A percentile compares a stretch with the other conserved stretches of the same genome.
Conservation (phyloP, 805 yeast genomes). For the Priceomyces haplophilus region DNA sequence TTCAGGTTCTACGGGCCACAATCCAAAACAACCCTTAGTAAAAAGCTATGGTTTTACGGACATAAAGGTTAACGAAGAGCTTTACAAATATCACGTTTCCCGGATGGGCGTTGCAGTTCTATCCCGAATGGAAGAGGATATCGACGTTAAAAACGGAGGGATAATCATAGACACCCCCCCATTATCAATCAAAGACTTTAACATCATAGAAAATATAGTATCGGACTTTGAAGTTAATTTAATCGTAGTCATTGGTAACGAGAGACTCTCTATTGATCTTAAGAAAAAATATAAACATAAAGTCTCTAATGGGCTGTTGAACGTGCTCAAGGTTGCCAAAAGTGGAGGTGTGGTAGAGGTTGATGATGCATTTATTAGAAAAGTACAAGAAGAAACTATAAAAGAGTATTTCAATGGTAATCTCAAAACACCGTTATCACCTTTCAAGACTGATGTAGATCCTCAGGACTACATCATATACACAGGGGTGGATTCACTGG, state of each 20-base stretch:
- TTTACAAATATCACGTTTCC: conserved; percentile 49
- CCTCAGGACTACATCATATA: conserved; percentile 58
- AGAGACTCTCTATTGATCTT: conserved; percentile 62
- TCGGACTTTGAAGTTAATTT: conserved; percentile 57
- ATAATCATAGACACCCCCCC: conserved; percentile 74
- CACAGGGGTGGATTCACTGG: conserved; percentile 50
- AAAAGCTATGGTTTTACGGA: conserved; percentile 72
- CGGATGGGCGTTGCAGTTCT: conserved; percentile 50
- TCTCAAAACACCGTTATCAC: conserved; percentile 63
- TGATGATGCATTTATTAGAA: conserved; percentile 66
- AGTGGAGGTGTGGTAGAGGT: conserved; percentile 76
- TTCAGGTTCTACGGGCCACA: conserved; percentile 71
- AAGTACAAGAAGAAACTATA: conserved; percentile 70
- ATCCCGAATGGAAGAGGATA: conserved; percentile 51
- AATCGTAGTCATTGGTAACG: conserved; percentile 73
- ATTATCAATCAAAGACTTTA: conserved; percentile 47
- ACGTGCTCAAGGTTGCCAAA: conserved; percentile 59
- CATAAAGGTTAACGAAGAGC: conserved; percentile 52
- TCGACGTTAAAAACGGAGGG: conserved; percentile 47
- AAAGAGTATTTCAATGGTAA: conserved; percentile 90
- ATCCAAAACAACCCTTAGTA: conserved; percentile 88
- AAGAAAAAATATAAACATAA: conserved; percentile 46
- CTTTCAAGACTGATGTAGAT: conserved; percentile 78
- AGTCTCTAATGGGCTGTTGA: conserved; percentile 27
- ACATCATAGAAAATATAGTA: conserved; percentile 54